phyloP scores from a whole-genome alignment of 805 yeast species.

The Candida xyloterini region DNA sequence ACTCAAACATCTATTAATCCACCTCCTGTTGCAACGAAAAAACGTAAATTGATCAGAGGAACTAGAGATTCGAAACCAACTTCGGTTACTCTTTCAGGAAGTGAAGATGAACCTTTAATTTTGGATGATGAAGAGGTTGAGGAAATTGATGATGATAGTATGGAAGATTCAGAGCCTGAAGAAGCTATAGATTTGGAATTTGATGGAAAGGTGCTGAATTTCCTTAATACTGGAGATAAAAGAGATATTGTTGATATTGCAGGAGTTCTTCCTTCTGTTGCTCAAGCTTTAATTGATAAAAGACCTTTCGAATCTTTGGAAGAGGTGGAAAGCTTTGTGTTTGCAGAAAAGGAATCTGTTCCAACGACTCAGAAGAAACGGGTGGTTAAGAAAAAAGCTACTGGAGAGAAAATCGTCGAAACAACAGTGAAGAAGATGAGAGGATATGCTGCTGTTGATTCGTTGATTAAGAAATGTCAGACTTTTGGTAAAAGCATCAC shows the following conservation, averaged over 20 bases:
- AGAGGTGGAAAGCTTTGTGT: slow-evolving; percentile 56
- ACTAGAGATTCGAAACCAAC: slow-evolving; percentile 18
- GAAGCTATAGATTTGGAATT: slow-evolving; percentile 37
- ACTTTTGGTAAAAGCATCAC: slow-evolving; percentile 70
- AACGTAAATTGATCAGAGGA: slow-evolving; percentile 27
- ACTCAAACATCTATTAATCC: slow-evolving; percentile 2
- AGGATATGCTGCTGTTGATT: slow-evolving; percentile 93
- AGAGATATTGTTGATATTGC: slow-evolving; percentile 81
- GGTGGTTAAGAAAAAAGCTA: slow-evolving; percentile 45
- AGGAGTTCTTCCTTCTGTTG: slow-evolving; percentile 63
- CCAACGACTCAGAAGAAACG: slow-evolving; percentile 26
- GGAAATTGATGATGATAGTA: slow-evolving; percentile 32
- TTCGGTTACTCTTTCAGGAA: slow-evolving; percentile 21
- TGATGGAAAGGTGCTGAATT: slow-evolving; percentile 66
- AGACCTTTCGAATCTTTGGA: slow-evolving; percentile 69
- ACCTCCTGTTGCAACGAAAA: slow-evolving; percentile 26
- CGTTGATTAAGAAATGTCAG: slow-evolving; percentile 81
- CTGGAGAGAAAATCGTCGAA: slow-evolving; percentile 74
- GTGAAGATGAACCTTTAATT: slow-evolving; percentile 14
- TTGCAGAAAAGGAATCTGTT: slow-evolving; percentile 32
- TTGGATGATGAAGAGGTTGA: slow-evolving; percentile 14
- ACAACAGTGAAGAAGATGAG: slow-evolving; percentile 65
- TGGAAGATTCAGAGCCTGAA: slow-evolving; percentile 32
- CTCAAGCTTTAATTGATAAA: slow-evolving; percentile 55
- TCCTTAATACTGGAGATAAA: slow-evolving; percentile 72